Evolutionary conservation across 2,329 filamentous ascomycete genomes (phyloP).

Genomic region (Exophiala aquamarina): DNA sequence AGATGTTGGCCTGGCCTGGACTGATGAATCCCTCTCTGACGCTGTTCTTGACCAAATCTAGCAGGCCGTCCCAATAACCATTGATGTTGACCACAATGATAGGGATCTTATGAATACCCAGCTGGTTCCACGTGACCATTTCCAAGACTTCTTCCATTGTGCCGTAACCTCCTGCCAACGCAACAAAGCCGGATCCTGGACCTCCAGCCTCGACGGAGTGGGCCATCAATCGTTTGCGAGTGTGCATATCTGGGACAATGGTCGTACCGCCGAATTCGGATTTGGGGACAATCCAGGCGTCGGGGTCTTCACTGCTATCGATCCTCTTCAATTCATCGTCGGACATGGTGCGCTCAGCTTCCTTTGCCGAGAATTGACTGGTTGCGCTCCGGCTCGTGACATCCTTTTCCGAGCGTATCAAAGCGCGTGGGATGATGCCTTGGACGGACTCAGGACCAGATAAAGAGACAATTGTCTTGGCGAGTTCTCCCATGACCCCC

Average conservation of each 20-base stretch:
- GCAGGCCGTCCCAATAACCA: slow-evolving; percentile 86
- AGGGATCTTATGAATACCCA: slow-evolving; percentile 82
- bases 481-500: slow-evolving; percentile 93
- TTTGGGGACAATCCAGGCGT: slow-evolving; percentile 34
- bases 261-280: slow-evolving; percentile 76
- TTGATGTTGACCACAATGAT: slow-evolving; percentile 84
- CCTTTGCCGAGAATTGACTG: slow-evolving; percentile 20
- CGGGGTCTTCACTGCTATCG: slow-evolving; percentile 28
- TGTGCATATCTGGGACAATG: slow-evolving; percentile 93
- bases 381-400: slow-evolving; percentile 15
- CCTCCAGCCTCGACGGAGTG: slow-evolving; percentile 79
- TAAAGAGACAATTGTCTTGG: slow-evolving; percentile 79
- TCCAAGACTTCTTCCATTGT: slow-evolving; percentile 97
- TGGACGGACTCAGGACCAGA: slow-evolving; percentile 80
- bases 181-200: slow-evolving; percentile 83
- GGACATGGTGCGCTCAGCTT: slow-evolving; percentile 59
- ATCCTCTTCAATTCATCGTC: slow-evolving; percentile 46
- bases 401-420: slow-evolving; percentile 69
- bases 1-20: slow-evolving; percentile 68
- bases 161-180: slow-evolving; percentile 84
- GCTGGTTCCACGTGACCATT: slow-evolving; percentile 90
- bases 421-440: slow-evolving; percentile 86
- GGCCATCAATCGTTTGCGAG: slow-evolving; percentile 91
- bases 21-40: slow-evolving; percentile 77
- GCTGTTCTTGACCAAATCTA: slow-evolving; percentile 76